Conservation (phyloP, 2,329 filamentous ascomycete genomes). For the Cladosporium cucumerinum region DNA sequence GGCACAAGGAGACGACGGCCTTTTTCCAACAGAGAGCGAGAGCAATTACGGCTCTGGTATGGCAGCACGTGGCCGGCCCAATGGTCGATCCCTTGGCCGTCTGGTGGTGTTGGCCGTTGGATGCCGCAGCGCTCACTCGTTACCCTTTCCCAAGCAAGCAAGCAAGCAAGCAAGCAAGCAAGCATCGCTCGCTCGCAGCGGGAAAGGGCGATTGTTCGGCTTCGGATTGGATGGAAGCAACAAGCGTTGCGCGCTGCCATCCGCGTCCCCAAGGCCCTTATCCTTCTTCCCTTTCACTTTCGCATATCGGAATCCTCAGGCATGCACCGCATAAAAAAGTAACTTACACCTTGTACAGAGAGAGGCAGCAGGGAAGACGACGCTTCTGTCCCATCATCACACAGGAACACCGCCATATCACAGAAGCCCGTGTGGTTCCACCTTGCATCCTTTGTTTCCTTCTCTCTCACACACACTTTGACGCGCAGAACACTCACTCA, state of each 20-base stretch:
- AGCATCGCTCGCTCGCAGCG: too few species aligned
- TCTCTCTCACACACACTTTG: neutral
- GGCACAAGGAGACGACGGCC: neutral
- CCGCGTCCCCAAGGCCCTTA: neutral
- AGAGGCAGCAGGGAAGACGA: neutral
- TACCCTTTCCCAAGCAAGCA: neutral
- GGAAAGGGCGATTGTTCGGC: neutral
- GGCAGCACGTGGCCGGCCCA: neutral
- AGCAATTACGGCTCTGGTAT: neutral
- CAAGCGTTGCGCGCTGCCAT: neutral
- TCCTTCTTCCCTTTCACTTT: neutral
- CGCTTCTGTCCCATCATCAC: neutral
- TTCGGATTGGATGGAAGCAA: neutral
- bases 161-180: neutral
- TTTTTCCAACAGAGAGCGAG: neutral
- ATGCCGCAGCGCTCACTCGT: neutral
- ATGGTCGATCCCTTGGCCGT: neutral
- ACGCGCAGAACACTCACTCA: slow-evolving; percentile 6
- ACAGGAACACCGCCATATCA: neutral
- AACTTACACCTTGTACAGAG: neutral
- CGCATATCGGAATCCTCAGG: neutral
- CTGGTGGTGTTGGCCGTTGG: neutral
- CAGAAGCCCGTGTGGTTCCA: neutral
- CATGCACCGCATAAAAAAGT: neutral
- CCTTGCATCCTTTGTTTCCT: neutral